These are phyloP conservation scores for Prunella vulgaris DNA, from an alignment of 257 asterid species.

Conservation along the genomic window DNA sequence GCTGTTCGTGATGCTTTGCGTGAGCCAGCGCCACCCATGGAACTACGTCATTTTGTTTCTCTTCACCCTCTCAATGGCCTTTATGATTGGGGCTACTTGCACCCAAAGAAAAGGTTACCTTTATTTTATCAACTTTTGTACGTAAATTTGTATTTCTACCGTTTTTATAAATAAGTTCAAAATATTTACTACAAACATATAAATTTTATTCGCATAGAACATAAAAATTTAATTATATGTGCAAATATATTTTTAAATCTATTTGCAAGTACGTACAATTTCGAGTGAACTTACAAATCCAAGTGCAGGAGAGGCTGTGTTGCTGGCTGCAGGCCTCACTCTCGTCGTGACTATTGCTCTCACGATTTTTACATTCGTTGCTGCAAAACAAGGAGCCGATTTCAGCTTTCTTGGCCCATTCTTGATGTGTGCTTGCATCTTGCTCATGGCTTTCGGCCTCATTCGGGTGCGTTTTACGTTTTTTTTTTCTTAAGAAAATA, in stretches of 20 bases:
- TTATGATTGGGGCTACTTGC: slow-evolving; percentile 47
- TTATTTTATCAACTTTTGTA: no score
- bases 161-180: no score
- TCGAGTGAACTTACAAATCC: not conserved
- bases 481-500: no score
- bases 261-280: no score
- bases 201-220: no score
- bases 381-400: slow-evolving; percentile 55
- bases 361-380: slow-evolving; percentile 63
- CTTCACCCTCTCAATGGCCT: slow-evolving; percentile 53
- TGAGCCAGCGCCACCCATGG: slow-evolving; percentile 59
- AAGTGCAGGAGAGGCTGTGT: slow-evolving; percentile 41
- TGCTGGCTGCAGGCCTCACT: slow-evolving; percentile 60
- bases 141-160: no score
- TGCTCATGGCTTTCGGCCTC: slow-evolving; percentile 46
- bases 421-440: slow-evolving; percentile 44
- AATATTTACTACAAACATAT: no score
- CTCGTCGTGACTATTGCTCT: slow-evolving; percentile 39
- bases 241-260: no score
- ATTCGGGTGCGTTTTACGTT: slow-evolving; percentile 34
- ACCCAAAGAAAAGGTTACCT: slow-evolving; percentile 49
- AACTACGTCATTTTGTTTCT: slow-evolving; percentile 48
- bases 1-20: slow-evolving; percentile 37
- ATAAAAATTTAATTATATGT: no score
- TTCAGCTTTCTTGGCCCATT: slow-evolving; percentile 66